phyloP scores from a whole-genome alignment of 805 yeast genomes.

The Cyberlindnera saturnus region DNA sequence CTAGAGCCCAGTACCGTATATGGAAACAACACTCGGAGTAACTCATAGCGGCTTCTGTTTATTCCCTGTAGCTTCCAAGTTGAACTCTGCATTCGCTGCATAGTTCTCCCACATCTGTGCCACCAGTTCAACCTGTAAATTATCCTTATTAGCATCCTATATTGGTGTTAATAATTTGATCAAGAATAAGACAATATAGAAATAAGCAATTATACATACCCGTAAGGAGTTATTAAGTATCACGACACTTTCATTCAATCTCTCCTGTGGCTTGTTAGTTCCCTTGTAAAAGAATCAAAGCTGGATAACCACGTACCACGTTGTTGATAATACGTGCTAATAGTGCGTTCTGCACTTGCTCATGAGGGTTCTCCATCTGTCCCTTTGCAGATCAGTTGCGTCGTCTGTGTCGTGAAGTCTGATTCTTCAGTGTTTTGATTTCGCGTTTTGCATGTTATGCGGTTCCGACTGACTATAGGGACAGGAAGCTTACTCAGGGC shows the following conservation, averaged over 20 bases:
- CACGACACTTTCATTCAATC: slow-evolving; percentile 64
- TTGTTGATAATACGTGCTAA: slow-evolving; percentile 71
- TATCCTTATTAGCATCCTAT: slow-evolving; percentile 51
- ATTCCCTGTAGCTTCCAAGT: slow-evolving; percentile 60
- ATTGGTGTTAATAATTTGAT: neutral
- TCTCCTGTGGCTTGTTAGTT: slow-evolving; percentile 37
- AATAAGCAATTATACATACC: slow-evolving; percentile 18
- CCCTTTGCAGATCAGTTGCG: neutral
- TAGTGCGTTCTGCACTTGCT: slow-evolving; percentile 70
- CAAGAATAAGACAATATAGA: neutral
- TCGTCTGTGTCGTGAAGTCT: neutral
- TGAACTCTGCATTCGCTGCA: slow-evolving; percentile 62
- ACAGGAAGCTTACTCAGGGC: neutral
- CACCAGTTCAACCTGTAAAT: slow-evolving; percentile 63
- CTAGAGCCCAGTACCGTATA: neutral
- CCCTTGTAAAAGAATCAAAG: neutral
- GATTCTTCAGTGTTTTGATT: neutral
- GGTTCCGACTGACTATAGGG: neutral
- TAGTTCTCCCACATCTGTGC: slow-evolving; percentile 79
- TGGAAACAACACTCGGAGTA: neutral
- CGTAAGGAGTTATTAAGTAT: slow-evolving; percentile 57
- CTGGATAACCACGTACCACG: slow-evolving; percentile 44
- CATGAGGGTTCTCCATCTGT: slow-evolving; percentile 80
- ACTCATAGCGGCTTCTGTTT: slow-evolving; percentile 19
- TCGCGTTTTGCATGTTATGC: neutral